These are phyloP conservation scores for Taphrina confusa DNA, from an alignment of 1,139 yeast species.

Conservation along the genomic window DNA sequence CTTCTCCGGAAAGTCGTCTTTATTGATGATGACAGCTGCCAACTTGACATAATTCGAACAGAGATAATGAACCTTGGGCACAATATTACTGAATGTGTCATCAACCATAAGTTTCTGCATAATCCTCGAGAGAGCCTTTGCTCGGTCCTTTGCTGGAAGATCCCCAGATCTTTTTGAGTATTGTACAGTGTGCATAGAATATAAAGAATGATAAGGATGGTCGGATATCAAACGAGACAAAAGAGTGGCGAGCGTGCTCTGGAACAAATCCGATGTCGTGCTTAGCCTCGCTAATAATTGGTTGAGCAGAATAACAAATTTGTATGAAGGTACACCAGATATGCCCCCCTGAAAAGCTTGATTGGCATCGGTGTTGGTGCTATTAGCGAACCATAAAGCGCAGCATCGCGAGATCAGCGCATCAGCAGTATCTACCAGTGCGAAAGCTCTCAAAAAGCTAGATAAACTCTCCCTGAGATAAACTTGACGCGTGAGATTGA, in stretches of 20 bases:
- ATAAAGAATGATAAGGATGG: constrained; percentile 79
- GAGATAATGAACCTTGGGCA: background rate
- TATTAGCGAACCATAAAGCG: constrained; percentile 79
- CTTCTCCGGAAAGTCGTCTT: constrained; percentile 5
- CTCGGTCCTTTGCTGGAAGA: constrained; percentile 19
- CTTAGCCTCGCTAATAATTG: constrained; percentile 77
- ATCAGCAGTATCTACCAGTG: constrained; percentile 51
- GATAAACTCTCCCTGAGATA: constrained; percentile 59
- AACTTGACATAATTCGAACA: constrained; percentile 14
- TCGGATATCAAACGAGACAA: constrained; percentile 56
- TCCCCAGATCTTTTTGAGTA: constrained; percentile 32
- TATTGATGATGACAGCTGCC: background rate
- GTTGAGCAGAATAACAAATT: constrained; percentile 76
- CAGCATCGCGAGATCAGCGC: constrained; percentile 75
- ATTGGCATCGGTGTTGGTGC: constrained; percentile 50
- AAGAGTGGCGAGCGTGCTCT: constrained; percentile 55
- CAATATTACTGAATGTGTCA: background rate
- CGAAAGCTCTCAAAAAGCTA: constrained; percentile 60
- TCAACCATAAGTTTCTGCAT: background rate
- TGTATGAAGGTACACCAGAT: constrained; percentile 58
- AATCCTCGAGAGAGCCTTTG: background rate
- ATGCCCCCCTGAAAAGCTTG: constrained; percentile 41
- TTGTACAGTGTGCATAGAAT: constrained; percentile 55
- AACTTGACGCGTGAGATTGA: constrained; percentile 51
- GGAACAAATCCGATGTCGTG: constrained; percentile 57